Base-by-base conservation (phyloP, 495 filamentous ascomycete genomes). In the Hypoxylon cercidicola region DNA sequence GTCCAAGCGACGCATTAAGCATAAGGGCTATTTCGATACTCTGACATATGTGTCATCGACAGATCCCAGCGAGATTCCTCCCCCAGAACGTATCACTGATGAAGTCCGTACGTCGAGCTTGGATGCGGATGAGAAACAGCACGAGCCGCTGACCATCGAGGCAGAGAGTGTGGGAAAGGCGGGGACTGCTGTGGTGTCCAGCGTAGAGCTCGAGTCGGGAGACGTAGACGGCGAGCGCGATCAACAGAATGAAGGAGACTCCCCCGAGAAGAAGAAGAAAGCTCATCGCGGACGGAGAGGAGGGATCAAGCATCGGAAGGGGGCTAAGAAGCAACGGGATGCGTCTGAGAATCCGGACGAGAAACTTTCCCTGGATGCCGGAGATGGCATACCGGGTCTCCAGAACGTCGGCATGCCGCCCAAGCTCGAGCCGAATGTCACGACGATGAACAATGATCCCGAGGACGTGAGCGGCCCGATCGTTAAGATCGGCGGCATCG, bases 241-340 rank as follows among this genome's bases (percentile, higher is more conserved):
- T 44, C 64, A 74, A 6, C 77, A 72, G 37, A n/a, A n/a, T n/a
- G 71, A 73, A 44, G 55, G 52, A 28, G 71, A 73, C 21, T 64
- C 62, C 20, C 65, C 64, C 13, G 74, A 78, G 49, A 69, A 88
- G 28, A 93, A 93, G 78, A 95, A 93, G 78, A 95, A 93, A 72
- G 82, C 83, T 1, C 90, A 89, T 46, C 86, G 95, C 62, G 95
- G 95, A 12, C 86, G 87, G 35, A 86, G 95, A 44, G 95, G 93
- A 37, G 93, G 94, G 11, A 83, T 85, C 44, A 87, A 87, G 56
- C 89, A 92, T 64, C 86, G 85, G 57, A 91, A 92, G 60, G 77
- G 75, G 4, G 62, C 56, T 30, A 77, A 75, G 62, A 77, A 76
- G n/a, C 70, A 74, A 57, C 70, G 74, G 7, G 79, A 83, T 13